Percentiles rank a stretch among this genome's conserved stretches.
phyloP scores from a whole-genome alignment of 2,329 filamentous ascomycete species.

The Alternaria sp. region DNA sequence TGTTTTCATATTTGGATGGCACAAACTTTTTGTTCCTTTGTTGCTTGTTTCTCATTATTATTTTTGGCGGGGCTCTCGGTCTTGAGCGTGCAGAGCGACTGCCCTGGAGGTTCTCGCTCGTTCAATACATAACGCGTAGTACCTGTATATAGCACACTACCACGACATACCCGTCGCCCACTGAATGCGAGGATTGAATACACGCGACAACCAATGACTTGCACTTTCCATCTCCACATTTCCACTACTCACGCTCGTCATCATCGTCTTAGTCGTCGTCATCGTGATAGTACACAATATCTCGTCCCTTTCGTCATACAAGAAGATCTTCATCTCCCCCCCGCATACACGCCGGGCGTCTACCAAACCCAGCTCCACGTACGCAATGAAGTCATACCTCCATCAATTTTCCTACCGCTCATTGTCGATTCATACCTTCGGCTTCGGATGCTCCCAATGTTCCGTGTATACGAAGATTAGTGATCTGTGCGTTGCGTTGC shows the following conservation, averaged over 20 bases:
- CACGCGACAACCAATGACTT: constrained; percentile 3
- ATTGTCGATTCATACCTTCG: constrained; percentile 3
- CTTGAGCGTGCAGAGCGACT: constrained; percentile 7
- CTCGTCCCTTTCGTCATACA: background rate
- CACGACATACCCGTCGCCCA: constrained; percentile 9
- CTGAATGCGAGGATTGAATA: constrained; percentile 13
- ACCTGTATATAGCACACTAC: constrained; percentile 8
- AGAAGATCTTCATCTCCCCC: background rate
- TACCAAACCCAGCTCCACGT: background rate
- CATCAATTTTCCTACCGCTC: background rate
- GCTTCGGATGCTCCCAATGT: constrained; percentile 7
- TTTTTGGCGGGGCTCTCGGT: background rate
- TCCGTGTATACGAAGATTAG: background rate
- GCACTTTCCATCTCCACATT: constrained; percentile 1
- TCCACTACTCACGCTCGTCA: background rate
- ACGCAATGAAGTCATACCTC: background rate
- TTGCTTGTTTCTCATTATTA: constrained; percentile 2
- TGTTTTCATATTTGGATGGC: constrained; percentile 1
- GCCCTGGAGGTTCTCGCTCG: constrained; percentile 15
- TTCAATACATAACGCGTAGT: constrained; percentile 7
- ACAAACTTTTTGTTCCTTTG: constrained; percentile 8
- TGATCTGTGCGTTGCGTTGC: constrained; percentile 4
- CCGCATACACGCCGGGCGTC: background rate
- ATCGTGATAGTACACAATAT: background rate
- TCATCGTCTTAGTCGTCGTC: background rate